Evolutionary conservation across 805 yeast species (phyloP).

Genomic region (Candida sithepensis): DNA sequence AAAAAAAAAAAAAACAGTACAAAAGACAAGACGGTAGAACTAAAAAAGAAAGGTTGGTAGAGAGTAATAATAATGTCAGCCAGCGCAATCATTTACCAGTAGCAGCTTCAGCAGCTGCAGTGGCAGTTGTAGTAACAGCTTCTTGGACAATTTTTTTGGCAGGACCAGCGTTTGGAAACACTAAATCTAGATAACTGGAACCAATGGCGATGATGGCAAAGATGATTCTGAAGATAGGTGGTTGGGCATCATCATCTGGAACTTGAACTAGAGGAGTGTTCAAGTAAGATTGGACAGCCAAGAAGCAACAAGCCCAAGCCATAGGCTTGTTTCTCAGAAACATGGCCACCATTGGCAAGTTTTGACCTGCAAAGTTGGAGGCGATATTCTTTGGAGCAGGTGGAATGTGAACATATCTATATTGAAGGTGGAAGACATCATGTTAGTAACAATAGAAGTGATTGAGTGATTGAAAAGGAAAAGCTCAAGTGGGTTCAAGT

Average conservation of each 20-base stretch:
- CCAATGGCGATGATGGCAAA: conserved; percentile 45
- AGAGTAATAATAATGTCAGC: background rate
- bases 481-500: too few species aligned
- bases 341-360: conserved; percentile 64
- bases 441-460: conserved; percentile 2
- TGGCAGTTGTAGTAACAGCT: conserved; percentile 9
- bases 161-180: conserved; percentile 44
- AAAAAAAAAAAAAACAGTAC: too few species aligned
- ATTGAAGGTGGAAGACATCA: conserved; percentile 5
- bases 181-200: conserved; percentile 48
- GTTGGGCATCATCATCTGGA: conserved; percentile 34
- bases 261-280: conserved; percentile 33
- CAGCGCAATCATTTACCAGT: background rate
- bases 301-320: conserved; percentile 52
- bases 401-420: conserved; percentile 45
- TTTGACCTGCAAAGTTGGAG: conserved; percentile 44
- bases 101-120: conserved; percentile 8
- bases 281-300: conserved; percentile 48
- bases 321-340: conserved; percentile 53
- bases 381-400: conserved; percentile 43
- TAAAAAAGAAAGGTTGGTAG: too few species aligned
- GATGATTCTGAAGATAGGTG: conserved; percentile 42
- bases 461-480: background rate
- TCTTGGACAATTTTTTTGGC: conserved; percentile 22
- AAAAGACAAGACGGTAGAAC: too few species aligned